Evolutionary conservation across 2,329 filamentous ascomycete species (phyloP).

Genomic region (Dothistroma septosporum): DNA sequence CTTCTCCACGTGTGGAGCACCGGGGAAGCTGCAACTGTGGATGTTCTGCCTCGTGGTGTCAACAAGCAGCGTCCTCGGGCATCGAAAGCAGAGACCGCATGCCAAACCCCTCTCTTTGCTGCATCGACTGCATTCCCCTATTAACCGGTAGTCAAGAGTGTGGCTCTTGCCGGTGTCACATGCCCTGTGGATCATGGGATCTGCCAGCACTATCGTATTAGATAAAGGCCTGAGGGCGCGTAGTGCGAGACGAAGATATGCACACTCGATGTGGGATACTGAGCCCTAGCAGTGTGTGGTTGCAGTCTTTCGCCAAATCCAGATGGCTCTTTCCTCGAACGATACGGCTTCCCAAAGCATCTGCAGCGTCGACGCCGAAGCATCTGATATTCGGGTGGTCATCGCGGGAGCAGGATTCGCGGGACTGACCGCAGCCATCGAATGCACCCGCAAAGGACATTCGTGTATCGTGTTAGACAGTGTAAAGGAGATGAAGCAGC

Average conservation of each 20-base stretch:
- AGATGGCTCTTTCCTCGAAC: neutral
- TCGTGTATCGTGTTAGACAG: conserved; percentile 56
- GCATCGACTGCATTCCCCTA: neutral
- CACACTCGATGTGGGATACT: neutral
- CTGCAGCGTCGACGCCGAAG: neutral
- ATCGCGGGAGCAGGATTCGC: conserved; percentile 56
- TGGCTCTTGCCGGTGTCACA: neutral
- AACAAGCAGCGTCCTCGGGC: neutral
- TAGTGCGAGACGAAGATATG: neutral
- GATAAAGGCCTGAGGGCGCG: neutral
- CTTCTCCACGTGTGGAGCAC: conserved; percentile 4
- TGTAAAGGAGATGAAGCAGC: conserved; percentile 52
- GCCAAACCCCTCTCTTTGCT: neutral
- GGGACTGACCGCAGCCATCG: conserved; percentile 59
- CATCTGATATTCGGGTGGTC: conserved; percentile 52
- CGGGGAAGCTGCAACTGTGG: neutral
- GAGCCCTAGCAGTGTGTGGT: neutral
- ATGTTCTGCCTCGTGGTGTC: neutral
- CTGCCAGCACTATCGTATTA: neutral
- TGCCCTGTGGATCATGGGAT: neutral
- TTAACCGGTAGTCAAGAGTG: neutral
- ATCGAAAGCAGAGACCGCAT: neutral
- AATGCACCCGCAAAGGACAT: conserved; percentile 60
- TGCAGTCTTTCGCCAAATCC: neutral
- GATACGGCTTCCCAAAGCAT: neutral